These are phyloP conservation scores for Talaromyces ruber DNA, from an alignment of 495 filamentous ascomycete genomes.

Conservation along the genomic window DNA sequence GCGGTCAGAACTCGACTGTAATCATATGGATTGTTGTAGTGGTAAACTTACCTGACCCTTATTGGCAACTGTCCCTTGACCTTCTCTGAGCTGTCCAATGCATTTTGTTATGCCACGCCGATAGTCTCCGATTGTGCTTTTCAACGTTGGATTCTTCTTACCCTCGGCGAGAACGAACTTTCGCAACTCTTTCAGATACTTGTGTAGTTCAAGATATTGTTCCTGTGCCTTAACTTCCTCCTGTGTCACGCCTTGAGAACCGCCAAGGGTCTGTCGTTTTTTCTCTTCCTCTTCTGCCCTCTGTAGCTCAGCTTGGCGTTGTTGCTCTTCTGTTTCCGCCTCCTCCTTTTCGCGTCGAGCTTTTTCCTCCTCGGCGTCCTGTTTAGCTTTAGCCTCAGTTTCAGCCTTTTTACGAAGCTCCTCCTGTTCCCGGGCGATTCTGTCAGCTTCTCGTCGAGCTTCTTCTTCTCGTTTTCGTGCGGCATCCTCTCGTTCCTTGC, in stretches of 20 bases:
- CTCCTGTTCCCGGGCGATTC: conserved; percentile 10
- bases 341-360: conserved; percentile 24
- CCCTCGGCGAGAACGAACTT: conserved; percentile 37
- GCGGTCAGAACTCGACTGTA: not conserved
- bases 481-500: conserved; percentile 41
- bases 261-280: conserved; percentile 22
- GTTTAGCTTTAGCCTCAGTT: conserved; percentile 16
- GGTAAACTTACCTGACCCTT: conserved; percentile 31
- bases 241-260: conserved; percentile 12
- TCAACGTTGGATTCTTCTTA: conserved; percentile 47
- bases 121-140: conserved; percentile 63
- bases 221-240: conserved; percentile 39
- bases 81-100: conserved; percentile 64
- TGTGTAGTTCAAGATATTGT: conserved; percentile 61
- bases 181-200: conserved; percentile 64
- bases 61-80: conserved; percentile 46
- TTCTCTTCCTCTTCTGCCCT: conserved; percentile 22
- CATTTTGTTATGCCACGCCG: conserved; percentile 61
- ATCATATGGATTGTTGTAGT: not conserved
- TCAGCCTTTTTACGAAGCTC: conserved; percentile 21
- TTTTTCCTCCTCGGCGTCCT: conserved; percentile 17
- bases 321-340: conserved; percentile 26
- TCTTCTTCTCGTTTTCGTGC: conserved; percentile 30
- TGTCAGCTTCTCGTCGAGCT: conserved; percentile 26
- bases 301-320: conserved; percentile 11